These are phyloP conservation scores for Funneliformis geosporum DNA, from an alignment of 192 early-diverging fungal genomes.

Conservation along the genomic window DNA sequence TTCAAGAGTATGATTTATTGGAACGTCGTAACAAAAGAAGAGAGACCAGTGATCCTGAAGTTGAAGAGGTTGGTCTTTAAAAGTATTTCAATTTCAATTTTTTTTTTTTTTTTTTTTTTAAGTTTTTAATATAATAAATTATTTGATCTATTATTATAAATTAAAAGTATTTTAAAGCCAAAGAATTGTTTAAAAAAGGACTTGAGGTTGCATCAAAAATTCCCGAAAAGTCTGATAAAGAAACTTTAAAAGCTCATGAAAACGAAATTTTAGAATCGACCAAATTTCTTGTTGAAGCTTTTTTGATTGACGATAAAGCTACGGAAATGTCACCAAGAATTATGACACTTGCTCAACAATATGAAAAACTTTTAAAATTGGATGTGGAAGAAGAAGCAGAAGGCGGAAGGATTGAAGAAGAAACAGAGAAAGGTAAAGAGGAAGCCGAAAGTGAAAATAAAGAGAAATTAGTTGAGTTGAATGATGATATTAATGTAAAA, in stretches of 20 bases:
- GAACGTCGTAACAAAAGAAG: conserved; percentile 6
- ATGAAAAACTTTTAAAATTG: conserved; percentile 42
- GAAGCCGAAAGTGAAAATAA: background rate
- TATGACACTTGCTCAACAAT: conserved; percentile 62
- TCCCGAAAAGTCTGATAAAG: conserved; percentile 50
- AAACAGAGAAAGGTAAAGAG: conserved; percentile 34
- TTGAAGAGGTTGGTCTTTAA: conserved; percentile 10
- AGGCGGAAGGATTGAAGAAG: conserved; percentile 12
- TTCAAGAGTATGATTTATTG: conserved; percentile 29
- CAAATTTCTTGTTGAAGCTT: conserved; percentile 57
- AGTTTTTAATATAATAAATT: background rate
- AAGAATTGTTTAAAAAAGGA: conserved; percentile 52
- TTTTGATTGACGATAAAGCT: conserved; percentile 63
- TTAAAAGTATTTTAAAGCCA: conserved; percentile 57
- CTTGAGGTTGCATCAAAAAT: conserved; percentile 52
- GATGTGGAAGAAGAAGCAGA: conserved; percentile 32
- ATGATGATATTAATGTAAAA: conserved; percentile 35
- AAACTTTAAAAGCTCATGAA: conserved; percentile 50
- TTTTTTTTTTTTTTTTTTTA: background rate
- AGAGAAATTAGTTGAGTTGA: background rate
- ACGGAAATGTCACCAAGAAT: conserved; percentile 60
- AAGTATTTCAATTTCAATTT: background rate
- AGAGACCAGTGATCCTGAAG: conserved; percentile 28
- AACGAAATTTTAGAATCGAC: conserved; percentile 54
- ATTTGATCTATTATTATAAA: background rate